Percentiles rank a stretch among this genome's conserved stretches.
Evolutionary conservation across 2,329 filamentous ascomycete genomes (phyloP).

Genomic region (Gnomoniopsis sp.): DNA sequence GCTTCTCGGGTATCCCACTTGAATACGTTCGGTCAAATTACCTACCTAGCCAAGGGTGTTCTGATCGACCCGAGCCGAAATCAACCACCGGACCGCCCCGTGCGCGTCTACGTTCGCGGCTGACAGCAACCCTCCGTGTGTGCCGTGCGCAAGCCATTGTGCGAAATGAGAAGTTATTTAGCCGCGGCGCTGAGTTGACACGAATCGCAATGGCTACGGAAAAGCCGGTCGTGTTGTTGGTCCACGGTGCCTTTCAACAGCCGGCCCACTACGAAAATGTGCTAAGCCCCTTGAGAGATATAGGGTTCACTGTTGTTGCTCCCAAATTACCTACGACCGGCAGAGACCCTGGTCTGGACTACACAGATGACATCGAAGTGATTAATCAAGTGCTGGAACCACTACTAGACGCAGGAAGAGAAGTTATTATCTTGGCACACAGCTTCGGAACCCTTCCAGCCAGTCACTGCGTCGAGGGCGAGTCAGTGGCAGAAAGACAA

Average conservation of each 20-base stretch:
- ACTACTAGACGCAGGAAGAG: not conserved
- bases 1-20: too few relatives aligned
- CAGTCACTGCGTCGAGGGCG: constrained; percentile 8
- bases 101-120: too few relatives aligned
- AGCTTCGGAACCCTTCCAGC: not conserved
- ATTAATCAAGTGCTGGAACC: not conserved
- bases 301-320: not conserved
- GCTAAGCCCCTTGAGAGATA: not conserved
- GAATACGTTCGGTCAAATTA: too few relatives aligned
- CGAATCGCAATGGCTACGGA: not conserved
- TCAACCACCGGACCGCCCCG: not conserved
- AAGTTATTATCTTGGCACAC: constrained; percentile 10
- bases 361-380: constrained; percentile 5
- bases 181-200: not conserved
- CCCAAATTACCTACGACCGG: constrained; percentile 6
- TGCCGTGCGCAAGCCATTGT: too few relatives aligned
- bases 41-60: not conserved
- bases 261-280: constrained; percentile 5
- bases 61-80: not conserved
- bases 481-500: constrained; percentile 2
- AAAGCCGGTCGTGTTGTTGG: constrained; percentile 9
- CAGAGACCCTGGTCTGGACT: not conserved
- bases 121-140: too few relatives aligned
- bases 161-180: too few relatives aligned
- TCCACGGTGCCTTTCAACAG: constrained; percentile 7